Evolutionary conservation across 805 yeast genomes (phyloP).

Genomic region (Yamadazyma insecticola): DNA sequence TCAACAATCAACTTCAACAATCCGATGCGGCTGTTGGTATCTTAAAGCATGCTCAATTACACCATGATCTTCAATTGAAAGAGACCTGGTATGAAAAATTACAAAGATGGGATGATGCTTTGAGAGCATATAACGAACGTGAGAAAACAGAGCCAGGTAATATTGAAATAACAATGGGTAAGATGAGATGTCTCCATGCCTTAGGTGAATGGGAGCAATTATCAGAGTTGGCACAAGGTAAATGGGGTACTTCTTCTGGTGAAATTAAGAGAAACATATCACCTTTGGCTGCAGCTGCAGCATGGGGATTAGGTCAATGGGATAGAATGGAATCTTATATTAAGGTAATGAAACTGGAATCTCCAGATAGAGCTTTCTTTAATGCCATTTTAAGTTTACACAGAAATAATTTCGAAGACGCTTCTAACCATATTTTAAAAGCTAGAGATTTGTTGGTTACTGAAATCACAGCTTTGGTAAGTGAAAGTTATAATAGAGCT

Average conservation of each 20-base stretch:
- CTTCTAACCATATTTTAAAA: constrained; percentile 67
- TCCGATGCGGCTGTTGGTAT: constrained; percentile 98
- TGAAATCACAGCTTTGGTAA: constrained; percentile 89
- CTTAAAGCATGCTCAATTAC: constrained; percentile 87
- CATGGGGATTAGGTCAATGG: constrained; percentile 98
- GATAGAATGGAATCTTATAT: constrained; percentile 91
- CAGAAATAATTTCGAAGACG: constrained; percentile 78
- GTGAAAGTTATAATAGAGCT: constrained; percentile 95
- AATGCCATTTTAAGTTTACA: constrained; percentile 86
- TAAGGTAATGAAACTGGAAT: constrained; percentile 81
- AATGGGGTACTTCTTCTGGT: constrained; percentile 72
- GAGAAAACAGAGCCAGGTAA: constrained; percentile 61
- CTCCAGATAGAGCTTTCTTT: constrained; percentile 94
- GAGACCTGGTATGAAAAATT: constrained; percentile 98
- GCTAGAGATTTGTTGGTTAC: constrained; percentile 90
- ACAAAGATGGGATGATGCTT: constrained; percentile 97
- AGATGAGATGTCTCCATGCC: constrained; percentile 96
- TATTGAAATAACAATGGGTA: constrained; percentile 91
- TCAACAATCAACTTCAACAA: constrained; percentile 92
- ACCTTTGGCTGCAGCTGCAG: constrained; percentile 97
- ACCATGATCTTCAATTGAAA: constrained; percentile 83
- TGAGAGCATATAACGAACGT: constrained; percentile 81
- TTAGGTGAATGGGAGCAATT: constrained; percentile 98
- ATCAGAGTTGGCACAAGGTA: constrained; percentile 76
- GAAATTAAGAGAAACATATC: constrained; percentile 83